phyloP scores from a whole-genome alignment of 768 basidiomycete species.

The Lepiota brunneoincarnata region DNA sequence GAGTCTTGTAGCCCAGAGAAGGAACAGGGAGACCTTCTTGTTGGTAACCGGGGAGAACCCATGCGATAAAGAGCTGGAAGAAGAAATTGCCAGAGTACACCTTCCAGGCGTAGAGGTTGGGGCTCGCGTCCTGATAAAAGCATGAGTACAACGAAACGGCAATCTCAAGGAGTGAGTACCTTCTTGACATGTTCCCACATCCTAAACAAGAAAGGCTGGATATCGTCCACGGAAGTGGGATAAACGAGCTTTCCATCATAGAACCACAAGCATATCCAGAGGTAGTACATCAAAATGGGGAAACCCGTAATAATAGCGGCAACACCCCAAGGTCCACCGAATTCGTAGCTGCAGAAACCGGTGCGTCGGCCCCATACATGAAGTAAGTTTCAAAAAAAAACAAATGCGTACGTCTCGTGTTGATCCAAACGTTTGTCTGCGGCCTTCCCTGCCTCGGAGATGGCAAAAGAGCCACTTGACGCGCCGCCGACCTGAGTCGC shows the following conservation, averaged over 20 bases:
- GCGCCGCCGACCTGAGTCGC: constrained; percentile 15
- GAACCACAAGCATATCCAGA: constrained; percentile 97
- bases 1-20: constrained; percentile 86
- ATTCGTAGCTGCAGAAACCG: constrained; percentile 71
- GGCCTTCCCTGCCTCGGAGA: constrained; percentile 72
- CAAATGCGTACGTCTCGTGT: constrained; percentile 47
- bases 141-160: background rate
- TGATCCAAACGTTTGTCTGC: constrained; percentile 71
- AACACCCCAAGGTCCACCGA: constrained; percentile 92
- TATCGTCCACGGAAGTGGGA: constrained; percentile 66
- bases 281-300: constrained; percentile 95
- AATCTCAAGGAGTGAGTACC: constrained; percentile 37
- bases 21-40: constrained; percentile 97
- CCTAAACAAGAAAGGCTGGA: constrained; percentile 70
- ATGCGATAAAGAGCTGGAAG: constrained; percentile 89
- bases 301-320: constrained; percentile 92
- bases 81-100: constrained; percentile 87
- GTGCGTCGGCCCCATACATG: constrained; percentile 9
- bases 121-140: constrained; percentile 80
- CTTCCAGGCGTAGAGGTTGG: constrained; percentile 84
- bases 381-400: constrained; percentile 1
- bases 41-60: constrained; percentile 85
- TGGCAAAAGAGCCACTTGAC: constrained; percentile 25
- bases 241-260: constrained; percentile 82
- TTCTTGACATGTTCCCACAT: constrained; percentile 87